Evolutionary conservation across 2,329 filamentous ascomycete species (phyloP).

Genomic region (Tolypocladium pustulatum): DNA sequence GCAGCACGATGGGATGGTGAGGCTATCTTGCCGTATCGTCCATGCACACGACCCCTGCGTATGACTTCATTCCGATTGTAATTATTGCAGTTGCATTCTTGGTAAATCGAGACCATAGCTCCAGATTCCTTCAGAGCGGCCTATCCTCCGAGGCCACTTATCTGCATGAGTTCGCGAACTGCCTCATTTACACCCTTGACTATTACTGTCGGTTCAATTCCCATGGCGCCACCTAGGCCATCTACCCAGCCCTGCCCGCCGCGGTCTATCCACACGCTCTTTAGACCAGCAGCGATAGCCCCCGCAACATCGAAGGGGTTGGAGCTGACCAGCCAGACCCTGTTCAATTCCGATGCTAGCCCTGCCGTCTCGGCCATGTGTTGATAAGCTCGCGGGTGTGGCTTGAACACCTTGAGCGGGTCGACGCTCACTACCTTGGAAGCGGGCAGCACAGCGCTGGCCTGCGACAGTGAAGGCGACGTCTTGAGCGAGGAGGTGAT

Average conservation of each 20-base stretch:
- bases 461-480: constrained; percentile 43
- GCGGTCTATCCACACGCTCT: neutral
- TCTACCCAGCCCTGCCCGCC: neutral
- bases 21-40: no score
- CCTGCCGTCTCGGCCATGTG: constrained; percentile 43
- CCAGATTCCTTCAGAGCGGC: neutral
- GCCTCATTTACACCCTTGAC: neutral
- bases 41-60: no score
- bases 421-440: constrained; percentile 37
- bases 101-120: constrained; percentile 14
- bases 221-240: neutral
- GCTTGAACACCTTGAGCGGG: constrained; percentile 52
- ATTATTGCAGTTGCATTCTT: no score
- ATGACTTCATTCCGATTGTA: no score
- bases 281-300: neutral
- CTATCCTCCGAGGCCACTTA: neutral
- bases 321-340: constrained; percentile 59
- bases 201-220: neutral
- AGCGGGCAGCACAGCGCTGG: constrained; percentile 29
- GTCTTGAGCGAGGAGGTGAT: constrained; percentile 46
- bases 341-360: constrained; percentile 29
- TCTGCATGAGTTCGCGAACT: neutral
- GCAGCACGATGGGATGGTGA: no score
- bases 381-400: constrained; percentile 49
- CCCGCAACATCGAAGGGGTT: constrained; percentile 68